Conservation (phyloP, 2,329 filamentous ascomycete species). For the Bertia moriformis region DNA sequence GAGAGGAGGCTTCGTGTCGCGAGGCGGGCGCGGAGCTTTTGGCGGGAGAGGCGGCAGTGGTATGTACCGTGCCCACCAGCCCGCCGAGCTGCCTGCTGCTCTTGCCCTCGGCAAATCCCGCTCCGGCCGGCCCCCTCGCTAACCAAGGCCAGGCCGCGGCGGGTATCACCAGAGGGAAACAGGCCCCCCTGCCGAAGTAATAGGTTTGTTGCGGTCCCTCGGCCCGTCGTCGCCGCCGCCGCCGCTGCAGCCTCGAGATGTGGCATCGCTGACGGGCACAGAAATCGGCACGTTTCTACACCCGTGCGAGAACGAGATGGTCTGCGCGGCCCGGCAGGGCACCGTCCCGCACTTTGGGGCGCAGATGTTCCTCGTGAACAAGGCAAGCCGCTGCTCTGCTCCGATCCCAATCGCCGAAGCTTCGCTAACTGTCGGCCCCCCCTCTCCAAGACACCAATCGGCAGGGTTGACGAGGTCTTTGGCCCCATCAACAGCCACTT, state of each 20-base stretch:
- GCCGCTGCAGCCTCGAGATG: background rate
- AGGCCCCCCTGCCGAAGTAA: slow-evolving; percentile 16
- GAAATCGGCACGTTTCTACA: slow-evolving; percentile 94
- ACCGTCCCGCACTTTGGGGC: slow-evolving; percentile 99
- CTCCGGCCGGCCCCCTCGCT: too few species aligned
- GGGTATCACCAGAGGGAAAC: slow-evolving; percentile 16
- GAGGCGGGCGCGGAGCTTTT: slow-evolving; percentile 5
- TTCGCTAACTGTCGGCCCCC: slow-evolving; percentile 4
- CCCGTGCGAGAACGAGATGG: slow-evolving; percentile 91
- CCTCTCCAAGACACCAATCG: slow-evolving; percentile 54
- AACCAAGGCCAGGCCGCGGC: slow-evolving; percentile 11
- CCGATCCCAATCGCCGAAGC: background rate
- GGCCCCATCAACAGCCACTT: slow-evolving; percentile 95
- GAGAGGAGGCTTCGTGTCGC: slow-evolving; percentile 7
- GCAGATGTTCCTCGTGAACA: slow-evolving; percentile 97
- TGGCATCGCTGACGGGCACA: too few species aligned
- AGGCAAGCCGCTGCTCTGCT: slow-evolving; percentile 32
- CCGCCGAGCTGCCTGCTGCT: too few species aligned
- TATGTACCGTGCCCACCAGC: too few species aligned
- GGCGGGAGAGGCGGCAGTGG: slow-evolving; percentile 11
- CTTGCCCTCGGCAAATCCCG: too few species aligned
- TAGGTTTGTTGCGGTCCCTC: slow-evolving; percentile 3
- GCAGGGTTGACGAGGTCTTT: slow-evolving; percentile 95
- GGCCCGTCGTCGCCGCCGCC: slow-evolving; percentile 12
- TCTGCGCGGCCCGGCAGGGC: slow-evolving; percentile 85